Evolutionary conservation across 805 yeast genomes (phyloP), one percentile per base, ranked within the genome.

Genomic region (Lipomyces sp.): DNA sequence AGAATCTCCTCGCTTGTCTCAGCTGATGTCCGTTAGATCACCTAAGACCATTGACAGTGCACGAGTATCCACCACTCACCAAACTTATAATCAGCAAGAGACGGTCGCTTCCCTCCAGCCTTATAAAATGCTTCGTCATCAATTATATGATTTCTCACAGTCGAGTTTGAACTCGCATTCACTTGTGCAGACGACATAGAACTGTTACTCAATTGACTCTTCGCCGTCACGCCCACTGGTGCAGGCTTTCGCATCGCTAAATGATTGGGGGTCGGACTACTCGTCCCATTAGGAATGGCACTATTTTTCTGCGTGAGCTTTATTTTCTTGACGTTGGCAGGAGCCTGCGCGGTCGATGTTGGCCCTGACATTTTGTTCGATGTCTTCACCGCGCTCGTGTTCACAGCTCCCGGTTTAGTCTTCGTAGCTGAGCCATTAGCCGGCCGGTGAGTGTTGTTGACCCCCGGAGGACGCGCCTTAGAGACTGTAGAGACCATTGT

Each of bases 1-100:
- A 95, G 77, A 7, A 95, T 82, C 59, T 88, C 90, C 65, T 86
- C 89, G 29, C 89, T 79, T 8, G 92, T 86, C 73, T 90, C 91
- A 10, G 89, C 86, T 71, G 56, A 30, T 32, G 15, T 15, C 18
- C 13, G 60, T 56, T 18, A 64, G 59, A 42, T 24, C 24, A 24
- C 24, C 1, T 24, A 24, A 24, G n/a, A 10, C 50, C 3, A 39
- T 24, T 10, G 48, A 30, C 13, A 4, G 24, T 15, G 18, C 39
- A 35, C 13, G 39, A 29, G 34, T 34, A 48, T 8, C 51, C 69
- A 24, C 3, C 24, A 42, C 48, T 51, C 63, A 67, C 70, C 64
- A 55, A 67, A 64, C 48, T 58, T 62, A 18, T 67, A 62, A 3
- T 67, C 66, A 30, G 55, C 62, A 29, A 67, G 57, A 29, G 59